Evolutionary conservation across 805 yeast genomes (phyloP).

Genomic region (Myxozyma lipomycoides): DNA sequence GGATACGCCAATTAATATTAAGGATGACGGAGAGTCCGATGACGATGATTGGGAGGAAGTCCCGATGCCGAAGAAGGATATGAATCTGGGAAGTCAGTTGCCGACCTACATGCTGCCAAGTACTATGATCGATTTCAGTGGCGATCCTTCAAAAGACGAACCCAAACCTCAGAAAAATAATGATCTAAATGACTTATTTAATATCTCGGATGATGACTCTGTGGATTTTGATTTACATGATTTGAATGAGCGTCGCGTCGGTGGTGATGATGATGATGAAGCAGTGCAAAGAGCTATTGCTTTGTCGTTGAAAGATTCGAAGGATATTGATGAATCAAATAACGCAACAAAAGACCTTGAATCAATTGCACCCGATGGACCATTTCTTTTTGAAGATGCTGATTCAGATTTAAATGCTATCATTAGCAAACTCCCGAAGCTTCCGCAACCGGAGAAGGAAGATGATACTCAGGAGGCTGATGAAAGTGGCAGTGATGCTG

Average conservation of each 20-base stretch:
- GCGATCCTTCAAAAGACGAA: not conserved
- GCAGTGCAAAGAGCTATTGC: slow-evolving; percentile 23
- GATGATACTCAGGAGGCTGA: not conserved
- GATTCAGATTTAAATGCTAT: slow-evolving; percentile 11
- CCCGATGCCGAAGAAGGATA: slow-evolving; percentile 33
- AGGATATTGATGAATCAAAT: not conserved
- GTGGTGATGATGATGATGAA: not conserved
- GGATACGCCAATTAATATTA: slow-evolving; percentile 19
- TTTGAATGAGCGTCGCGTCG: not conserved
- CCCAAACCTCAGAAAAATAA: not conserved
- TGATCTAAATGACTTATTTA: slow-evolving; percentile 5
- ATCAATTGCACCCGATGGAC: not conserved
- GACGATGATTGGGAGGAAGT: slow-evolving; percentile 71
- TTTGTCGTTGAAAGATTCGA: slow-evolving; percentile 7
- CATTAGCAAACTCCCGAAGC: slow-evolving; percentile 16
- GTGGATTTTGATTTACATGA: slow-evolving; percentile 2
- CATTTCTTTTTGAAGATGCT: slow-evolving; percentile 14
- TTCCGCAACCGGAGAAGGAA: slow-evolving; percentile 2
- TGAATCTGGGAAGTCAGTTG: not conserved
- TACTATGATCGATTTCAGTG: not conserved
- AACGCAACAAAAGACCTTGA: not conserved
- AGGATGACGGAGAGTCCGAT: slow-evolving; percentile 35
- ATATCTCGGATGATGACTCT: slow-evolving; percentile 14
- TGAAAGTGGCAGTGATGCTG: not conserved
- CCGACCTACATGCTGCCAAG: not conserved